Base-by-base conservation (phyloP, 2,329 filamentous ascomycete species). In the Xylaria sp. region DNA sequence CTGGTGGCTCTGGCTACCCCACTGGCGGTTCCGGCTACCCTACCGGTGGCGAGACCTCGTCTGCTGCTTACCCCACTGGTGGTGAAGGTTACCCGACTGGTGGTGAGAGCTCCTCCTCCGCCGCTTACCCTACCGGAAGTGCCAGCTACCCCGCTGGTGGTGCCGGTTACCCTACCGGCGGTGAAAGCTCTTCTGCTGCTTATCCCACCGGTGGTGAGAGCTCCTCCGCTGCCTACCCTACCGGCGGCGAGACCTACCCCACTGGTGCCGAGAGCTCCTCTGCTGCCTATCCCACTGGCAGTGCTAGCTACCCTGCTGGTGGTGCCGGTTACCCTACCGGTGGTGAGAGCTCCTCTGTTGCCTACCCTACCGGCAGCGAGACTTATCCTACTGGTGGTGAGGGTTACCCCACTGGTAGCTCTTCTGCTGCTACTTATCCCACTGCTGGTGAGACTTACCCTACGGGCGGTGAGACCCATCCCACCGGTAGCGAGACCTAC, bases 331-430 rank as follows among this genome's bases (percentile, higher is more conserved):
- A 55, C 27, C 60, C 61, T 9, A 58, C 61, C 2, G 53, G 54
- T 19, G 19, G 53, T 5, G 42, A 36, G 5, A 47, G 36, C 56
- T 36, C 42, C 8, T 36, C 61, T 21, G 57, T 65, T 19, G 39
- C 34, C 32, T 51, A 51, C 7, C 45, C 42, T 17, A 30, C 65
- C 14, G 47, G 59, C 21, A 32, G 58, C 17, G 39, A n/a, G 12
- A 47, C 4, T n/a, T 51, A 53, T 4, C 45, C 51, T 17, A 45
- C 63, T n/a, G 36, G 59, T n/a, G 36, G 36, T 14, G 54, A 32
- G 4, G 24, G 27, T 24, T 67, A 66, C 60, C 65, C 65, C 48
- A 39, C 65, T n/a, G 65, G 59, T 4, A 53, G 65, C 51, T 58
- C 39, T 39, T 14, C 42, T 24, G 30, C 45, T 32, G 21, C 54